Percentiles rank a stretch among this genome's conserved stretches.
Conservation (phyloP, 169 alveolate species). For the Eimeria maxima region DNA sequence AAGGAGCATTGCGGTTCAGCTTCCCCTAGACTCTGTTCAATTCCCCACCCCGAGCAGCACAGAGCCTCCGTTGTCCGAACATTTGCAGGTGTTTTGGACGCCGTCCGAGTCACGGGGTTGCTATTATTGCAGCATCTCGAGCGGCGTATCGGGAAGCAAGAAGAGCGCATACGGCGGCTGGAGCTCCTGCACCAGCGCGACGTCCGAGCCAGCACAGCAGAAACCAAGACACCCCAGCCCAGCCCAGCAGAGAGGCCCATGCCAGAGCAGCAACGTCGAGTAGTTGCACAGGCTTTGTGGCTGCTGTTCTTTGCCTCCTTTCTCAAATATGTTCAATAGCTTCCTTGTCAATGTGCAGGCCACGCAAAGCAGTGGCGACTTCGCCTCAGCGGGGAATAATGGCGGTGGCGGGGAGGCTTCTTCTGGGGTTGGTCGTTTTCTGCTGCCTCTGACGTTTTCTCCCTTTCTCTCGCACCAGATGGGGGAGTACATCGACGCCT, state of each 20-base stretch:
- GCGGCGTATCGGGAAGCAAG: constrained; percentile 59
- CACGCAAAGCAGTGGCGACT: constrained; percentile 61
- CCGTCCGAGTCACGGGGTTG: constrained; percentile 68
- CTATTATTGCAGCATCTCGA: constrained; percentile 57
- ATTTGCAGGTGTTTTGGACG: constrained; percentile 55
- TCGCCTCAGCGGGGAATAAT: constrained; percentile 39
- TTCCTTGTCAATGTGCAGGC: constrained; percentile 15
- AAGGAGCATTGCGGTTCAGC: background rate
- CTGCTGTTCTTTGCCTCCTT: too few species aligned
- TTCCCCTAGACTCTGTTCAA: background rate
- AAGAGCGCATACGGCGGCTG: constrained; percentile 64
- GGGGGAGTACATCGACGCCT: constrained; percentile 48
- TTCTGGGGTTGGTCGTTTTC: background rate
- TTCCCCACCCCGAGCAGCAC: background rate
- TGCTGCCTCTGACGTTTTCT: constrained; percentile 50
- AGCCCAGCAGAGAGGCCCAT: too few species aligned
- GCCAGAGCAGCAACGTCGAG: too few species aligned
- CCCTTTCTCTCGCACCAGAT: constrained; percentile 57
- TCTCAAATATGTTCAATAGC: background rate
- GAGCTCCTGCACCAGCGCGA: constrained; percentile 57
- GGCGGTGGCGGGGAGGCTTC: background rate
- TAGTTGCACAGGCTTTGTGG: too few species aligned
- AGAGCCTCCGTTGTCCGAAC: background rate
- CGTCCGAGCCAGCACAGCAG: background rate
- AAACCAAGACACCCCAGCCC: too few species aligned